phyloP scores from a whole-genome alignment of 2,329 filamentous ascomycete species.

The Xylariaceae sp. region DNA sequence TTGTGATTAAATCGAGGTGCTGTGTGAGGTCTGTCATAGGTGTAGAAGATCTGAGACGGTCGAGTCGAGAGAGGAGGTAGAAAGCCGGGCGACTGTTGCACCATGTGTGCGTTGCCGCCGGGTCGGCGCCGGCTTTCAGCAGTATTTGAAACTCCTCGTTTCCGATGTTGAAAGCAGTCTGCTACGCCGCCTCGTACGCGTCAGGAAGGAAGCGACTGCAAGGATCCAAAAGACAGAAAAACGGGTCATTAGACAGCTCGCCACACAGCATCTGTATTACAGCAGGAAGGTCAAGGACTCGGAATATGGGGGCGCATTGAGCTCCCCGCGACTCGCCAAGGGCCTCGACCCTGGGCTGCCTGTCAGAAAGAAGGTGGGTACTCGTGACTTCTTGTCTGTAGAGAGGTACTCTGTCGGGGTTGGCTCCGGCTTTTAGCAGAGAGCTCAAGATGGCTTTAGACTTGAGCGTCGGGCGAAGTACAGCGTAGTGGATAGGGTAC shows the following conservation, averaged over 20 bases:
- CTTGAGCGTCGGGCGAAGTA: background rate
- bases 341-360: too few species aligned
- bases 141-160: slow-evolving; percentile 9
- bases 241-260: slow-evolving; percentile 7
- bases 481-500: slow-evolving; percentile 14
- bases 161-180: background rate
- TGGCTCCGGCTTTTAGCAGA: slow-evolving; percentile 3
- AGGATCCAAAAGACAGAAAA: background rate
- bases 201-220: background rate
- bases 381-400: background rate
- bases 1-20: slow-evolving; percentile 1
- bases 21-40: background rate
- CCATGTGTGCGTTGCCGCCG: background rate
- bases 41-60: slow-evolving; percentile 3
- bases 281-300: slow-evolving; percentile 3
- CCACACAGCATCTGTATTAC: too few species aligned
- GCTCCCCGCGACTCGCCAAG: too few species aligned
- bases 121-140: slow-evolving; percentile 7
- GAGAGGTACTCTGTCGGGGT: slow-evolving; percentile 5
- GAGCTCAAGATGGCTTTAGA: slow-evolving; percentile 8
- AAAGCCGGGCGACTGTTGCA: slow-evolving; percentile 2
- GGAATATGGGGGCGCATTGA: slow-evolving; percentile 10
- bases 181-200: slow-evolving; percentile 6
- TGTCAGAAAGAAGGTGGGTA: background rate
- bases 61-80: slow-evolving; percentile 6